Conservation (phyloP, 371 early-diverging fungal genomes). For the Mycotypha africana region DNA sequence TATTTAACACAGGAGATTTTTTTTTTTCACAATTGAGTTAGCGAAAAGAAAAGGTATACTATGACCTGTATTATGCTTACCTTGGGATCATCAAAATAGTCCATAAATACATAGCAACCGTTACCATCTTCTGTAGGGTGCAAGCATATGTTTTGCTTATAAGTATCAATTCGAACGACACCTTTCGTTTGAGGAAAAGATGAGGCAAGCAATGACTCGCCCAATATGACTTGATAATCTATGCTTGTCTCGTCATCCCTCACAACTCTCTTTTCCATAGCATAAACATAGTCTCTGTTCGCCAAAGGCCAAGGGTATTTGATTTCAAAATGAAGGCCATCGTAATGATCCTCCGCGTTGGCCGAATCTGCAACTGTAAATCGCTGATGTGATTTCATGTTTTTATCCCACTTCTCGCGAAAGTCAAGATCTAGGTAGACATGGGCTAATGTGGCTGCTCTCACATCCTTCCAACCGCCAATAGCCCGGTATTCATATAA, state of each 20-base stretch:
- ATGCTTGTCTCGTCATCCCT: conserved; percentile 13
- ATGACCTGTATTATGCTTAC: conserved; percentile 15
- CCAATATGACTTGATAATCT: conserved; percentile 35
- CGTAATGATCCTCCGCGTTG: neutral
- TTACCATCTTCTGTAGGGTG: conserved; percentile 24
- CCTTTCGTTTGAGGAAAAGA: conserved; percentile 27
- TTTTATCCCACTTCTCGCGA: conserved; percentile 44
- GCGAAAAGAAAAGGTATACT: neutral
- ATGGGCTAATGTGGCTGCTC: conserved; percentile 19
- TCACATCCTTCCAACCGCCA: conserved; percentile 24
- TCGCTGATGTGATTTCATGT: conserved; percentile 31
- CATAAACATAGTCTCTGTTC: conserved; percentile 45
- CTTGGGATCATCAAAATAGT: conserved; percentile 50
- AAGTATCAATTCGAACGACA: conserved; percentile 41
- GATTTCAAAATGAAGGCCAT: conserved; percentile 13
- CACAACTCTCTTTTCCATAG: conserved; percentile 21
- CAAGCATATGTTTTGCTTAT: conserved; percentile 41
- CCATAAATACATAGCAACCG: conserved; percentile 41
- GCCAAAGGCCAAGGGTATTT: conserved; percentile 46
- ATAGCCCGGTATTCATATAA: conserved; percentile 21
- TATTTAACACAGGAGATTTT: conserved; percentile 1
- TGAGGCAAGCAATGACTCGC: conserved; percentile 31
- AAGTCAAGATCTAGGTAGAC: conserved; percentile 37
- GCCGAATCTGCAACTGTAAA: conserved; percentile 8
- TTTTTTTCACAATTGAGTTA: too few relatives aligned